These are phyloP conservation scores for Umbelopsis sp. DNA, from an alignment of 371 early-diverging fungal species.

Conservation along the genomic window DNA sequence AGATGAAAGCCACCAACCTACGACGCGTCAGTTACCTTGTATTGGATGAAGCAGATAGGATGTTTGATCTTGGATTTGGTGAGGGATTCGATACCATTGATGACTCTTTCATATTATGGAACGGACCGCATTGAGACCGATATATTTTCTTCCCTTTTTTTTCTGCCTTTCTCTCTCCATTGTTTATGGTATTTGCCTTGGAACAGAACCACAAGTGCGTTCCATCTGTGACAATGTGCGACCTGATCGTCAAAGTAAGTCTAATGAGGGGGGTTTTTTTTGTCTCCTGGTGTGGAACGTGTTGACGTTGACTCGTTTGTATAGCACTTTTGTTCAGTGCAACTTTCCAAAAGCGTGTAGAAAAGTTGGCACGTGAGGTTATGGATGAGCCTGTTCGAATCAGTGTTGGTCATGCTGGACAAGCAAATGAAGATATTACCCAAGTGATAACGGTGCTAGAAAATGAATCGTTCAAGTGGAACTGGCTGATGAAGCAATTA, in stretches of 20 bases:
- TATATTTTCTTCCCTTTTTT: not conserved
- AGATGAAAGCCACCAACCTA: constrained; percentile 86
- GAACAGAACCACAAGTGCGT: constrained; percentile 89
- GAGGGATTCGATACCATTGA: constrained; percentile 40
- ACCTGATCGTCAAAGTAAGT: constrained; percentile 75
- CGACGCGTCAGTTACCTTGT: constrained; percentile 91
- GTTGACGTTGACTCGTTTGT: not conserved
- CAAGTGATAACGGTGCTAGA: constrained; percentile 70
- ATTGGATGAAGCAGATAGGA: constrained; percentile 94
- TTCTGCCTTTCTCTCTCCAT: not conserved
- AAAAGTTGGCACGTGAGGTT: constrained; percentile 88
- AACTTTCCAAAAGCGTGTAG: constrained; percentile 98
- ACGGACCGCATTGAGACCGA: constrained; percentile 14
- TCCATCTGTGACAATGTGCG: constrained; percentile 91
- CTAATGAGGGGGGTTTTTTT: not conserved
- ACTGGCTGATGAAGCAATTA: constrained; percentile 62
- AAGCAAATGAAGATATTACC: constrained; percentile 80
- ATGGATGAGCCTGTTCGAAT: constrained; percentile 92
- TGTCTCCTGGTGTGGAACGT: not conserved
- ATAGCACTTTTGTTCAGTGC: constrained; percentile 98
- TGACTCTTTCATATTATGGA: constrained; percentile 22
- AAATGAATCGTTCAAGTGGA: constrained; percentile 67
- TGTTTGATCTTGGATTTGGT: constrained; percentile 97
- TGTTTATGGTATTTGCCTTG: not conserved
- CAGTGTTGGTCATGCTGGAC: constrained; percentile 69